These are phyloP conservation scores for Friedmanniomyces endolithicus DNA, from an alignment of 495 filamentous ascomycete species.

Conservation along the genomic window DNA sequence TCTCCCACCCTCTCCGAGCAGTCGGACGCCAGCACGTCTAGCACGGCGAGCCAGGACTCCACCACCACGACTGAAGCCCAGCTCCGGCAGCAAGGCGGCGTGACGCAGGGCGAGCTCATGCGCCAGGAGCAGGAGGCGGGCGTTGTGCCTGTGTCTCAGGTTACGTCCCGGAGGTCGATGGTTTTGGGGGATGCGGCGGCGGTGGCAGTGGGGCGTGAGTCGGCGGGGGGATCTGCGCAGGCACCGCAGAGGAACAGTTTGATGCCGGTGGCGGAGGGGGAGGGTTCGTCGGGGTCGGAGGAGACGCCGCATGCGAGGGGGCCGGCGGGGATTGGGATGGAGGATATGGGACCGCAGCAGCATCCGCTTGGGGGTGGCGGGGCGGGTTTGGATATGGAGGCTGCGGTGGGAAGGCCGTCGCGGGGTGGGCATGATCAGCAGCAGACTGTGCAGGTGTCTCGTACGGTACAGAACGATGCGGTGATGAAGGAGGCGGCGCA, in stretches of 20 bases:
- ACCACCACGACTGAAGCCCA: constrained; percentile 13
- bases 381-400: constrained; percentile 29
- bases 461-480: not conserved
- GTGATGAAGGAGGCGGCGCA: not conserved
- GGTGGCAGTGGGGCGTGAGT: constrained; percentile 15
- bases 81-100: constrained; percentile 37
- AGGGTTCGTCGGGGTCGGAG: constrained; percentile 4
- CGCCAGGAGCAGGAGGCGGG: constrained; percentile 68
- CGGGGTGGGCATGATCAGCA: too few relatives aligned
- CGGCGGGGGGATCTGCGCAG: not conserved
- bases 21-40: constrained; percentile 15
- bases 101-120: constrained; percentile 66
- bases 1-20: constrained; percentile 21
- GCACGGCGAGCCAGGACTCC: constrained; percentile 6
- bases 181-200: constrained; percentile 17
- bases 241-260: not conserved
- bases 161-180: constrained; percentile 23
- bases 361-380: constrained; percentile 4
- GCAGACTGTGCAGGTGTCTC: not conserved
- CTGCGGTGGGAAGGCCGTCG: constrained; percentile 27
- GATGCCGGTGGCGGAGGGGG: not conserved
- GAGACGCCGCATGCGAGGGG: constrained; percentile 71
- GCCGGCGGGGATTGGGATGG: constrained; percentile 68
- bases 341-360: constrained; percentile 73
- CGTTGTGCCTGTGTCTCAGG: constrained; percentile 44